Conservation (phyloP, 306 rosid species). For the Casuarina equisetifolia region DNA sequence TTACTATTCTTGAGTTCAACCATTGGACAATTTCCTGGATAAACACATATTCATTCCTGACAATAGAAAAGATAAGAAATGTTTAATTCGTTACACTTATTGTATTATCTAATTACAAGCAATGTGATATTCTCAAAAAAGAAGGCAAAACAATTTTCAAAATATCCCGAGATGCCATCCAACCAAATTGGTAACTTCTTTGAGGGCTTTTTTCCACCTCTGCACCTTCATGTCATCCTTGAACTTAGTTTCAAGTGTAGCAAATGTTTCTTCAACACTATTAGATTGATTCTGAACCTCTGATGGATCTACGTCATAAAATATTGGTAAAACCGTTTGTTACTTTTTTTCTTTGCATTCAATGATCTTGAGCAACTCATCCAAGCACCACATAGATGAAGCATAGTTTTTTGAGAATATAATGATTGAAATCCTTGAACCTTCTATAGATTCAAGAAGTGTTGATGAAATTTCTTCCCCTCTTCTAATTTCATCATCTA, state of each 20-base stretch:
- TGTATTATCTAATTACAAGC: too few relatives aligned
- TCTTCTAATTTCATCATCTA: neutral
- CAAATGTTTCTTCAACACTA: neutral
- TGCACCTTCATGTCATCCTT: conserved; percentile 27
- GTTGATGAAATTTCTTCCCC: neutral
- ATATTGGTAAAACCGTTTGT: neutral
- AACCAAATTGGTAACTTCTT: conserved; percentile 6
- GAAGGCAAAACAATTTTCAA: too few relatives aligned
- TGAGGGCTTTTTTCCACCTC: conserved; percentile 29
- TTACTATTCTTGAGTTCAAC: neutral
- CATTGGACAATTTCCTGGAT: neutral
- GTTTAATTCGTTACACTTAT: too few relatives aligned
- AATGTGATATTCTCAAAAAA: too few relatives aligned
- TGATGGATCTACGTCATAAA: neutral
- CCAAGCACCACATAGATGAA: neutral
- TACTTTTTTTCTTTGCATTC: neutral
- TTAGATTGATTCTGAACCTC: neutral
- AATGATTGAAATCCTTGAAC: conserved; percentile 13
- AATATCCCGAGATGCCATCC: conserved; percentile 12
- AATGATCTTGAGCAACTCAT: neutral
- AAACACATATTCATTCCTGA: neutral
- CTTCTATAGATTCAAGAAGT: neutral
- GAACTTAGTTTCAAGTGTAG: neutral
- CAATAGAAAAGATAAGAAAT: too few relatives aligned
- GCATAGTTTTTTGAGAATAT: conserved; percentile 28